phyloP scores from a whole-genome alignment of 192 early-diverging fungal genomes.

The Spinellus fusiger region DNA sequence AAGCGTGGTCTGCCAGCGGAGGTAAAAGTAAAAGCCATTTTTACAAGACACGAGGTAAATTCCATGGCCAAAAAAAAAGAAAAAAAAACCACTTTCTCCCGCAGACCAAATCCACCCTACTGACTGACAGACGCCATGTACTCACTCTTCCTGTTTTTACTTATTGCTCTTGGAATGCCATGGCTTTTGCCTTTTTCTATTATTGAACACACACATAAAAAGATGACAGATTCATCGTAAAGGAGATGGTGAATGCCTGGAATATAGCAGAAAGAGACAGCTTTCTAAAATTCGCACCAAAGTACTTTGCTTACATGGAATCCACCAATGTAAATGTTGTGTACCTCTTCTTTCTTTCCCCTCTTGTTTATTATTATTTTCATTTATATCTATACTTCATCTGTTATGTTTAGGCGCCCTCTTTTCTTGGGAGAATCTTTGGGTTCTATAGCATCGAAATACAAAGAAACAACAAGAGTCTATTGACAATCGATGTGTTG shows the following conservation, averaged over 20 bases:
- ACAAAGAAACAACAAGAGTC: constrained; percentile 56
- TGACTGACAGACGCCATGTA: too few species aligned
- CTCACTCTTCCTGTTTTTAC: not conserved
- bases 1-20: constrained; percentile 68
- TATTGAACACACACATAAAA: constrained; percentile 2
- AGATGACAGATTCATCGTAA: constrained; percentile 87
- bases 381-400: not conserved
- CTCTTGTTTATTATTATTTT: not conserved
- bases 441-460: constrained; percentile 85
- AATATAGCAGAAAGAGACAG: constrained; percentile 77
- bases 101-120: too few species aligned
- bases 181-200: not conserved
- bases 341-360: too few species aligned
- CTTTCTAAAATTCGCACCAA: constrained; percentile 81
- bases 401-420: constrained; percentile 41
- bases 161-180: too few species aligned
- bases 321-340: constrained; percentile 41
- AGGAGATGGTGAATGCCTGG: constrained; percentile 73
- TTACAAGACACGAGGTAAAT: constrained; percentile 67
- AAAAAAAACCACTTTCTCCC: too few species aligned
- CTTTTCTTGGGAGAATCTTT: constrained; percentile 81
- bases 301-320: constrained; percentile 84
- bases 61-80: too few species aligned
- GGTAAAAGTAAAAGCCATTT: constrained; percentile 89
- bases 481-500: constrained; percentile 76